Evolutionary conservation across 73 alveolate species (phyloP).

Genomic region (Paramecium octaurelia): DNA sequence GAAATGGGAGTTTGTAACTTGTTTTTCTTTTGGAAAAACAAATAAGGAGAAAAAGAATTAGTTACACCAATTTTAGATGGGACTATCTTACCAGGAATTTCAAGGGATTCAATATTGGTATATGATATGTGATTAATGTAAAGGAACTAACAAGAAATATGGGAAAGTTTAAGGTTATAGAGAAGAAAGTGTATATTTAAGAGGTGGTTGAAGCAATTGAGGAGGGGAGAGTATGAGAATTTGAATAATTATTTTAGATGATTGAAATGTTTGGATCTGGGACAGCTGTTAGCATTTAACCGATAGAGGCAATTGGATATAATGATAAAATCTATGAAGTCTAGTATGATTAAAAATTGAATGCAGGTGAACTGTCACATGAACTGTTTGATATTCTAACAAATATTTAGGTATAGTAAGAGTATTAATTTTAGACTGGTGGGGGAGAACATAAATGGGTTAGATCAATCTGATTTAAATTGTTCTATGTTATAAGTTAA

Average conservation of each 20-base stretch:
- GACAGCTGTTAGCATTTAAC: slow-evolving; percentile 81
- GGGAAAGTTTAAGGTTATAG: slow-evolving; percentile 70
- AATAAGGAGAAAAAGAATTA: slow-evolving; percentile 72
- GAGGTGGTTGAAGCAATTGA: slow-evolving; percentile 68
- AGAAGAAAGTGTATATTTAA: slow-evolving; percentile 69
- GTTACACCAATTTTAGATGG: slow-evolving; percentile 80
- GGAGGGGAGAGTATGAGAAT: slow-evolving; percentile 68
- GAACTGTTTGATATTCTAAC: neutral
- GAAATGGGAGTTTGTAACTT: slow-evolving; percentile 61
- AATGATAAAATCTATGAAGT: slow-evolving; percentile 57
- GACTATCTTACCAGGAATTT: slow-evolving; percentile 76
- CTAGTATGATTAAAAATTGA: neutral
- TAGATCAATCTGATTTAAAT: neutral
- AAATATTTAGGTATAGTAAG: neutral
- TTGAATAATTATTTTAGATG: neutral
- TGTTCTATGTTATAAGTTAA: neutral
- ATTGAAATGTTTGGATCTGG: slow-evolving; percentile 85
- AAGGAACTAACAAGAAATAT: slow-evolving; percentile 53
- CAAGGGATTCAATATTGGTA: slow-evolving; percentile 73
- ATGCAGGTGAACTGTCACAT: slow-evolving; percentile 1
- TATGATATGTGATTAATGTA: neutral
- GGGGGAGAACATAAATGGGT: slow-evolving; percentile 1
- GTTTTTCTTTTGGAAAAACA: slow-evolving; percentile 65
- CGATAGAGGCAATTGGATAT: slow-evolving; percentile 68
- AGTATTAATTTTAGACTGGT: neutral